phyloP scores from a whole-genome alignment of 1,284 basidiomycete genomes.

The Naganishia cerealis region DNA sequence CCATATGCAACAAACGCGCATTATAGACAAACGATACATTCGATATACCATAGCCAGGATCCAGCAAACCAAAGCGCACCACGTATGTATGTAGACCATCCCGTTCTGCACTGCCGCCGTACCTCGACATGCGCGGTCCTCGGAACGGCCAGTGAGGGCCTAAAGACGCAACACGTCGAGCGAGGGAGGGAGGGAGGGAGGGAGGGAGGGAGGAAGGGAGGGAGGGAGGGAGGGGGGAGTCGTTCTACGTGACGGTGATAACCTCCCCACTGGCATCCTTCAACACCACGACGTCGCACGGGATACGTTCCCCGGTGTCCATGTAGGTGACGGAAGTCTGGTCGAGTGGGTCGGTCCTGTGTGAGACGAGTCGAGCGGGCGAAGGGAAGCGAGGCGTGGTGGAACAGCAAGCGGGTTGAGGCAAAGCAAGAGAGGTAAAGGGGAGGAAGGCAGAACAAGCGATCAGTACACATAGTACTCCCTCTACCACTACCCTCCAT shows the following conservation, averaged over 20 bases:
- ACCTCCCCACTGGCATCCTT: conserved; percentile 73
- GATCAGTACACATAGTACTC: background rate
- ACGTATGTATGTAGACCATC: no score
- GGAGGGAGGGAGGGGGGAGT: no score
- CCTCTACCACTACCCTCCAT: background rate
- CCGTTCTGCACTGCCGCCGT: no score
- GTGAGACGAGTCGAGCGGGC: background rate
- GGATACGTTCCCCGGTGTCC: conserved; percentile 90
- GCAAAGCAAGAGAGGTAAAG: background rate
- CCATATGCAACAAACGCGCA: no score
- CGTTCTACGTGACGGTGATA: conserved; percentile 82
- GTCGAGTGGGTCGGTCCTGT: conserved; percentile 71
- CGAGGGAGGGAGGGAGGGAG: no score
- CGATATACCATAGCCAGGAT: no score
- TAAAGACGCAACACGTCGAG: no score
- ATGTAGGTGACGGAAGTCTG: conserved; percentile 83
- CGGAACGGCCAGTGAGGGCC: no score
- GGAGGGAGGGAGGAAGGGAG: no score
- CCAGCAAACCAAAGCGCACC: no score
- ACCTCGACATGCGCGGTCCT: no score
- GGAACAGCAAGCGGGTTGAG: background rate
- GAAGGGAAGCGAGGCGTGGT: background rate
- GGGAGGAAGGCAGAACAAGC: background rate
- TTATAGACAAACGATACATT: no score
- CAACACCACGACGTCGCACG: conserved; percentile 85